Evolutionary conservation across 2,329 filamentous ascomycete genomes (phyloP).

Genomic region (Chlorencoelia australis): DNA sequence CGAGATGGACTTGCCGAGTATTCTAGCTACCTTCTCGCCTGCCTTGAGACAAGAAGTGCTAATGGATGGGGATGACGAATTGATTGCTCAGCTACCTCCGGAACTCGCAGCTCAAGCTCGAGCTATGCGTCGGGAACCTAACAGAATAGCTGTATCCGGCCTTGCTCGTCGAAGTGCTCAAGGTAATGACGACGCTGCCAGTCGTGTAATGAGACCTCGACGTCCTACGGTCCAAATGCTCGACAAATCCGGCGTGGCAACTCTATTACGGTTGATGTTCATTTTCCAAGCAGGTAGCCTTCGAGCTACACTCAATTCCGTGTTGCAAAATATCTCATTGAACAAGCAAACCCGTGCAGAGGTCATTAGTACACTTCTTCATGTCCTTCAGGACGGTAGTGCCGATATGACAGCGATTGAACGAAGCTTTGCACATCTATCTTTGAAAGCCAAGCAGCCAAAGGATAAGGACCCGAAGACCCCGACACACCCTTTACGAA

Average conservation of each 20-base stretch:
- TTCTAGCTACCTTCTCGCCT: constrained; percentile 81
- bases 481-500: constrained; percentile 65
- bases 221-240: constrained; percentile 91
- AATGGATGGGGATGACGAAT: constrained; percentile 82
- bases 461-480: constrained; percentile 59
- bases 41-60: constrained; percentile 77
- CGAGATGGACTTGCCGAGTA: constrained; percentile 85
- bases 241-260: constrained; percentile 90
- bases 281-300: constrained; percentile 85
- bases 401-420: constrained; percentile 89
- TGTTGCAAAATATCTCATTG: constrained; percentile 85
- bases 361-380: constrained; percentile 83
- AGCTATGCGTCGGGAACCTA: constrained; percentile 42
- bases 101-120: constrained; percentile 82
- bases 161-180: constrained; percentile 40
- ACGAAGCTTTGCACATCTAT: constrained; percentile 87
- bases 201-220: constrained; percentile 50
- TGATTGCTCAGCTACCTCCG: constrained; percentile 73
- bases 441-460: constrained; percentile 76
- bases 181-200: constrained; percentile 25
- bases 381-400: constrained; percentile 92
- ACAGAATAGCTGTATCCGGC: constrained; percentile 16
- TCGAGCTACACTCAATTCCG: constrained; percentile 71
- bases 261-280: constrained; percentile 97
- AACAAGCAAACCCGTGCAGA: constrained; percentile 95